Conservation (phyloP, 305 asterid genomes). For the Solanum hybrid region DNA sequence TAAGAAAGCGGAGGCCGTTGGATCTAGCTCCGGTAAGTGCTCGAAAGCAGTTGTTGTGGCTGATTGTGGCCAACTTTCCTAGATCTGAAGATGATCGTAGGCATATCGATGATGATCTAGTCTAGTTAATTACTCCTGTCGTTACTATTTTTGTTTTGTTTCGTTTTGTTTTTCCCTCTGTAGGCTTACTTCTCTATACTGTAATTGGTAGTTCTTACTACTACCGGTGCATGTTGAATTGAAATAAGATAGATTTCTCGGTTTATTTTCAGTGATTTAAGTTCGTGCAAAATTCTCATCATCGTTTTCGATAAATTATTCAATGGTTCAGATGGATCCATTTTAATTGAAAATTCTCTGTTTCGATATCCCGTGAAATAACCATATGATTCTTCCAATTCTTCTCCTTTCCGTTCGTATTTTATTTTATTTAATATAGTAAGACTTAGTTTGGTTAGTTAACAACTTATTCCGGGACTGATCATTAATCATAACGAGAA, state of each 20-base stretch:
- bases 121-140: background rate
- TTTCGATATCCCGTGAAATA: background rate
- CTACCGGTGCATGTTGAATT: background rate
- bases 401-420: background rate
- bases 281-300: background rate
- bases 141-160: background rate
- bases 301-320: background rate
- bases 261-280: background rate
- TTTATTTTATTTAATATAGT: background rate
- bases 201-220: background rate
- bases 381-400: background rate
- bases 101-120: background rate
- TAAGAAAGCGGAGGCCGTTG: conserved; percentile 54
- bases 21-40: conserved; percentile 37
- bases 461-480: background rate
- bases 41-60: conserved; percentile 42
- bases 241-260: background rate
- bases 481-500: background rate
- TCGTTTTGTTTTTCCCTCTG: background rate
- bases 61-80: conserved; percentile 49
- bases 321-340: background rate
- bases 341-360: background rate
- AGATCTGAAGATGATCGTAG: conserved; percentile 18
- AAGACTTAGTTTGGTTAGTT: background rate
- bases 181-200: background rate